Evolutionary conservation across 225 moss, liverwort and hornwort species (phyloP).

Genomic region (Takakia lepidozioides): DNA sequence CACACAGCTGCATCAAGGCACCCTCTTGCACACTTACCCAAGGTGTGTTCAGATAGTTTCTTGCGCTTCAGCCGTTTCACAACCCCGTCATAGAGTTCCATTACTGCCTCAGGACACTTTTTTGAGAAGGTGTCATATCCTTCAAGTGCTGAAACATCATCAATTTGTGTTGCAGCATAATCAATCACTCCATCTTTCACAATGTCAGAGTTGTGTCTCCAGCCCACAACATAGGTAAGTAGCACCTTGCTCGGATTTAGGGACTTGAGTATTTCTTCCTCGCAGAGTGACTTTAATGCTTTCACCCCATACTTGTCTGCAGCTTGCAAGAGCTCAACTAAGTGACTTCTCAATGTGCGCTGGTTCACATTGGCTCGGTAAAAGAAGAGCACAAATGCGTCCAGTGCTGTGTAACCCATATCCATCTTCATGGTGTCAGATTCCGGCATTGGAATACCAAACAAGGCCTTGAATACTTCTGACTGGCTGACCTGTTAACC

Average conservation of each 20-base stretch:
- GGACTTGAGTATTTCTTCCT: constrained; percentile 47
- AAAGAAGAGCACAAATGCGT: constrained; percentile 49
- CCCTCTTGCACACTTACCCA: not conserved
- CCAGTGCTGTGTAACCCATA: constrained; percentile 41
- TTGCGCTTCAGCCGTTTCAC: constrained; percentile 61
- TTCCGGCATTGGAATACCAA: constrained; percentile 41
- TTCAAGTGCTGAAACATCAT: constrained; percentile 63
- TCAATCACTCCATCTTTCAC: constrained; percentile 63
- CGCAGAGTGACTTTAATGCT: constrained; percentile 48
- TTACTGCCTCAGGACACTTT: constrained; percentile 62
- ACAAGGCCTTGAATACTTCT: constrained; percentile 52
- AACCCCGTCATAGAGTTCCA: constrained; percentile 65
- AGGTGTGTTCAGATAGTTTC: constrained; percentile 32
- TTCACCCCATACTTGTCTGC: constrained; percentile 55
- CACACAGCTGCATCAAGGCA: not conserved
- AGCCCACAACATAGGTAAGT: constrained; percentile 62
- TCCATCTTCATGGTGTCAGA: constrained; percentile 34
- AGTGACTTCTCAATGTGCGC: constrained; percentile 39
- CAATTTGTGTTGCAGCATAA: constrained; percentile 51
- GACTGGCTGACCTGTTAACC: constrained; percentile 54
- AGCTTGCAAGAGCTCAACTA: constrained; percentile 58
- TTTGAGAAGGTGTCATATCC: constrained; percentile 63
- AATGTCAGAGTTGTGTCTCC: constrained; percentile 56
- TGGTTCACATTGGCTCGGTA: constrained; percentile 46
- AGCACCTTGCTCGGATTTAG: constrained; percentile 57